Evolutionary conservation across 2,329 filamentous ascomycete species (phyloP), one percentile per base, ranked within the genome.

Genomic region (Periconia digitata): DNA sequence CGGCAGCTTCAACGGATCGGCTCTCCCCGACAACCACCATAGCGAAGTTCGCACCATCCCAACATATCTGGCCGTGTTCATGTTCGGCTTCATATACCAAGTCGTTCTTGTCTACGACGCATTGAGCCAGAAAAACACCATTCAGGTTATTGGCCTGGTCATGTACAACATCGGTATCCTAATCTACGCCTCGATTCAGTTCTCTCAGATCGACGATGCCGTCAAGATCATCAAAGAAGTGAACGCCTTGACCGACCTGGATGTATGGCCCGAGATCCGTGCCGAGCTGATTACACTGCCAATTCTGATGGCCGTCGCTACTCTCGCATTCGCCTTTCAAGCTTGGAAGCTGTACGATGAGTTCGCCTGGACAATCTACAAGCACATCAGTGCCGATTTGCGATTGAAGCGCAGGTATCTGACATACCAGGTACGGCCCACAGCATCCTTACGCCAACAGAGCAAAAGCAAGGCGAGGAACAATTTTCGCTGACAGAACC

Each of bases 311-410:
- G 90, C 84, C 1, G 73, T 95, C 23, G 83, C 83, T 23, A 92
- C 89, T 2, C 55, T 92, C 6, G 65, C 84, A 44, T 85, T 97
- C 79, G 79, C 79, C 13, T 87, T 90, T 53, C 77, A 92, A 43
- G 85, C 92, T 2, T 97, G 91, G 89, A 96, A 96, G 76, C 81
- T 99, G 24, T 97, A 99, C 70, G 91, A 96, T 67, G 92, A 96
- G 72, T 99, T 99, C 73, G 92, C 94, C 10, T 99, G 94, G 94
- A 94, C 94, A 49, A 99, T 99, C 66, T 91, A 99, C 74, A 99
- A 99, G 79, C 92, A 95, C 72, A 99, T 99, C 69, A 95, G 92
- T 67, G 94, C 94, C 43, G 94, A 99, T 76, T 83, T 96, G 68
- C 85, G 91, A 63, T 90, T 99, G 87, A 97, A 96, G 81, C 87